Conservation (phyloP, 2,329 filamentous ascomycete genomes). For the Ascochyta clinopodiicola region DNA sequence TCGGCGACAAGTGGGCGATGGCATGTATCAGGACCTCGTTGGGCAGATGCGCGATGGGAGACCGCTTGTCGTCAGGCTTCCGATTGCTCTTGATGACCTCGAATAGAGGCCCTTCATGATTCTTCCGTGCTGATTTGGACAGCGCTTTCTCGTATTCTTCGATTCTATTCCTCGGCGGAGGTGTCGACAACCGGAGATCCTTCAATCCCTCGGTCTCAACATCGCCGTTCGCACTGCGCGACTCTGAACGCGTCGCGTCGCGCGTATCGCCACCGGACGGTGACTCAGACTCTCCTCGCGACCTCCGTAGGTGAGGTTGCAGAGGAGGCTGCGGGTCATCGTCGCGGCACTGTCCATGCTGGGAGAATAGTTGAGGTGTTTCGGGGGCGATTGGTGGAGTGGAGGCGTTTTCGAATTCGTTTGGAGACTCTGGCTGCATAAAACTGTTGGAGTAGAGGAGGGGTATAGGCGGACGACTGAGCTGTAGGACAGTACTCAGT, state of each 20-base stretch:
- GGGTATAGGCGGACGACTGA: slow-evolving; percentile 58
- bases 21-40: slow-evolving; percentile 95
- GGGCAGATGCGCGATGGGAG: slow-evolving; percentile 69
- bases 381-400: slow-evolving; percentile 48
- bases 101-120: slow-evolving; percentile 55
- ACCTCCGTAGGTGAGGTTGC: slow-evolving; percentile 47
- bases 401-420: slow-evolving; percentile 56
- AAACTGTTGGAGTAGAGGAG: slow-evolving; percentile 55
- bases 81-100: slow-evolving; percentile 59
- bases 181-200: slow-evolving; percentile 23
- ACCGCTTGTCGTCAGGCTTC: slow-evolving; percentile 53
- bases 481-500: slow-evolving; percentile 54
- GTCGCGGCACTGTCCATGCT: slow-evolving; percentile 64
- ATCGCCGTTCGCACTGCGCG: slow-evolving; percentile 13
- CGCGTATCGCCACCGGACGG: slow-evolving; percentile 23
- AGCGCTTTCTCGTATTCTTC: slow-evolving; percentile 62
- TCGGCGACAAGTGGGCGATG: slow-evolving; percentile 85
- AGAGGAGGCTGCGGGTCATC: slow-evolving; percentile 55
- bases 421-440: slow-evolving; percentile 69
- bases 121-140: slow-evolving; percentile 47
- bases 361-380: slow-evolving; percentile 51
- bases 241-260: slow-evolving; percentile 32
- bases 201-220: slow-evolving; percentile 38
- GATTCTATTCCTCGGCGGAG: slow-evolving; percentile 59
- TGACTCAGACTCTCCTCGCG: slow-evolving; percentile 36